These are phyloP conservation scores for Saururus chinensis DNA, from an alignment of 164 flowering plant genomes.

Conservation along the genomic window DNA sequence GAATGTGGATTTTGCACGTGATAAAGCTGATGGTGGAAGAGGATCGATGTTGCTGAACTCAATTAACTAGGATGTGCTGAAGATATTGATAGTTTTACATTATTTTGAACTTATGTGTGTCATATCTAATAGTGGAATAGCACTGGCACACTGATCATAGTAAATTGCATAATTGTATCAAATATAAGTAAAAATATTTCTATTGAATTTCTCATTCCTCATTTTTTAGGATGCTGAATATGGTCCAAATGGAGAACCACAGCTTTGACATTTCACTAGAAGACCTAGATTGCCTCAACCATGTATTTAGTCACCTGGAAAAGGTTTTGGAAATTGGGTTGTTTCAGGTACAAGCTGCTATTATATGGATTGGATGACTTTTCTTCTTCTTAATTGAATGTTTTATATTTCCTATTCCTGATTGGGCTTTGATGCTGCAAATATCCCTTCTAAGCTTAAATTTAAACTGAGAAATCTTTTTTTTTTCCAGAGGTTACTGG, in stretches of 20 bases:
- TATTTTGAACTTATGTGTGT: no score
- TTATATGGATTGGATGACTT: neutral
- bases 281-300: constrained; percentile 17
- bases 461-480: constrained; percentile 1
- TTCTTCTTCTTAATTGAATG: neutral
- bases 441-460: neutral
- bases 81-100: no score
- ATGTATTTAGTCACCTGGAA: constrained; percentile 16
- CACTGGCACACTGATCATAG: no score
- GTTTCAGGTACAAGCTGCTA: constrained; percentile 13
- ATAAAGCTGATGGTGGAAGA: no score
- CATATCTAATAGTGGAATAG: no score
- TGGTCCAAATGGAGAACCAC: constrained; percentile 15
- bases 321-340: constrained; percentile 18
- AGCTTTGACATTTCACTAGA: constrained; percentile 12
- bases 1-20: no score
- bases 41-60: no score
- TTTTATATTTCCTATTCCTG: neutral
- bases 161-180: no score
- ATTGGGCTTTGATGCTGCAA: neutral
- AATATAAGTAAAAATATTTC: no score
- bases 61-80: no score
- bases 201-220: neutral
- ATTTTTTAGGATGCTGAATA: constrained; percentile 17
- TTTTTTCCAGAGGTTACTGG: constrained; percentile 14